Conservation (phyloP, 2,329 filamentous ascomycete species). For the Talaromyces marneffei region DNA sequence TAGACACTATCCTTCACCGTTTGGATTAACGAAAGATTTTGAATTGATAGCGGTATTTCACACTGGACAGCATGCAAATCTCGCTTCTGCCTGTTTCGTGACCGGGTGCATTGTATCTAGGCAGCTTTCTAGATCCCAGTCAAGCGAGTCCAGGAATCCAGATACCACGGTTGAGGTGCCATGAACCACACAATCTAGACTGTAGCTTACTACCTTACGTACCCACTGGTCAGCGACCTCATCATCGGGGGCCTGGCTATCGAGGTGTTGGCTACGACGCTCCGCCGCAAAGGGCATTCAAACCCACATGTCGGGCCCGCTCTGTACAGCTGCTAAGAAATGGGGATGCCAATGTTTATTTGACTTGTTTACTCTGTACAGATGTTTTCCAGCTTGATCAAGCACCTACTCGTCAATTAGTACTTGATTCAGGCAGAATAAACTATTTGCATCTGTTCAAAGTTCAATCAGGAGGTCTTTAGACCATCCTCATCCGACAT, state of each 20-base stretch:
- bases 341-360: not conserved
- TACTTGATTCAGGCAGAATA: not conserved
- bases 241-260: not conserved
- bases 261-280: not conserved
- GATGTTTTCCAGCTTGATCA: not conserved
- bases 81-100: constrained; percentile 2
- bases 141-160: constrained; percentile 4
- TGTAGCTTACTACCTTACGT: not conserved
- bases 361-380: not conserved
- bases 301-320: not conserved
- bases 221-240: not conserved
- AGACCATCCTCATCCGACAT: not conserved
- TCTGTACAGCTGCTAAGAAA: not conserved
- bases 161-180: constrained; percentile 1
- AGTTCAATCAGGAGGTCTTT: not conserved
- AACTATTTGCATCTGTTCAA: not conserved
- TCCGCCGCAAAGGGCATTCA: not conserved
- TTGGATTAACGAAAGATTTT: not conserved
- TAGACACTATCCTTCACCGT: not conserved
- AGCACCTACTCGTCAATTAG: not conserved
- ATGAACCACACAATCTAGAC: not conserved
- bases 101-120: not conserved
- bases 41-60: not conserved
- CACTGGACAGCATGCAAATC: not conserved
- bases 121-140: not conserved